Percentiles rank a stretch among this genome's conserved stretches.
Evolutionary conservation across 2,329 filamentous ascomycete genomes (phyloP).

Genomic region (Neonectria faginata): DNA sequence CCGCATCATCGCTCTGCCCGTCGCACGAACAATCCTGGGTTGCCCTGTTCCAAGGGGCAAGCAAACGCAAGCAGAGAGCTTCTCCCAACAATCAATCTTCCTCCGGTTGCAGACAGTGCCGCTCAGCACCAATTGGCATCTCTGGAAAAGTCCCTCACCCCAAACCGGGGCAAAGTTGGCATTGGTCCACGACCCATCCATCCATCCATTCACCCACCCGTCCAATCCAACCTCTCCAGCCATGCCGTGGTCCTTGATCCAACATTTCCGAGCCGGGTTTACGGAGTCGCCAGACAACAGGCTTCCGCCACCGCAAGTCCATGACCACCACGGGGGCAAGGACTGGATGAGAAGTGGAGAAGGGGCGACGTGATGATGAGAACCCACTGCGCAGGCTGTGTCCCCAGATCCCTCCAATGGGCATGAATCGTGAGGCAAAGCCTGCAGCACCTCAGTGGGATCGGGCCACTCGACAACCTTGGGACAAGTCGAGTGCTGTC

Average conservation of each 20-base stretch:
- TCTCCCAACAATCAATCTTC: conserved; percentile 19
- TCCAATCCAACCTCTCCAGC: conserved; percentile 17
- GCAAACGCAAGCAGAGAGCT: conserved; percentile 30
- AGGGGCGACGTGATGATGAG: conserved; percentile 39
- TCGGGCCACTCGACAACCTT: conserved; percentile 40
- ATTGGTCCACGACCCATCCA: conserved; percentile 25
- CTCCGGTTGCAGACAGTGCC: conserved; percentile 2
- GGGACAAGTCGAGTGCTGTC: conserved; percentile 26
- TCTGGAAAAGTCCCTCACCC: conserved; percentile 31
- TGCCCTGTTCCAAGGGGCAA: conserved; percentile 26
- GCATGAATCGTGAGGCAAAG: conserved; percentile 40
- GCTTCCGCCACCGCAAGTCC: conserved; percentile 31
- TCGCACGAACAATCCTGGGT: conserved; percentile 32
- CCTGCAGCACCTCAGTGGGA: conserved; percentile 43
- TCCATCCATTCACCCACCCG: conserved; percentile 23
- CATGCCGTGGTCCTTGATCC: conserved; percentile 28
- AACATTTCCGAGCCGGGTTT: conserved; percentile 31
- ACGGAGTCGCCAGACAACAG: conserved; percentile 32
- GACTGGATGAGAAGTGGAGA: conserved; percentile 44
- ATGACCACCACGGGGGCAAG: conserved; percentile 35
- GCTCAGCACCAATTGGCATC: conserved; percentile 36
- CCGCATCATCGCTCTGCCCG: conserved; percentile 25
- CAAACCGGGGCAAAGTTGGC: conserved; percentile 33
- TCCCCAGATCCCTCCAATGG: conserved; percentile 45
- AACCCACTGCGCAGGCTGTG: conserved; percentile 43